Base-by-base conservation (phyloP, 768 basidiomycete genomes). In the Rhodosporidiobolus odoratus region DNA sequence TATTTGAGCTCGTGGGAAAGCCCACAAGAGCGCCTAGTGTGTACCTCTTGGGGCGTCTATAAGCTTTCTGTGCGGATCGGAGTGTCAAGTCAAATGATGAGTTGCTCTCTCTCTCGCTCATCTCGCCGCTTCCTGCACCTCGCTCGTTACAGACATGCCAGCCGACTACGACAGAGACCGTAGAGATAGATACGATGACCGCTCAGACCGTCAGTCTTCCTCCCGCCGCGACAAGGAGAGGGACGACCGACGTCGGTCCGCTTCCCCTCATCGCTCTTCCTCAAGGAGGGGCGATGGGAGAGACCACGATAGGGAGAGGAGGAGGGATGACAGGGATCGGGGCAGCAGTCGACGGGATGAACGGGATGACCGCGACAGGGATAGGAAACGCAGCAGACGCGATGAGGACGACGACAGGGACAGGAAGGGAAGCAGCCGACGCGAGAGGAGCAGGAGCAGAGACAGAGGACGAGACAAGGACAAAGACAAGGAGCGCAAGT, bases 401-500 rank as follows among this genome's bases (percentile, higher is more conserved):
- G 62, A 62, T 21, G 62, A 73, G 15, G 66, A 69, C 41, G 57
- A 60, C n/a, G 58, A 68, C 30, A 25, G 72, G 38, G 72, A 69
- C 38, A 52, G 65, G 52, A 54, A 62, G 23, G 82, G 83, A 52
- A 83, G 84, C 75, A 84, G 83, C 82, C 85, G 77, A 63, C 6
- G 21, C 48, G 76, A 78, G 12, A 79, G 79, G 40, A 72, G 75
- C 65, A 83, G 72, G 23, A 72, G 77, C 32, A 79, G 76, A 72
- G 81, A 81, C 40, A 73, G 75, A 37, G 82, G 81, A 71, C 69
- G 78, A 61, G 82, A 82, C 25, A 72, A 75, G 54, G 74, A 77
- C 61, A 78, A 74, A 72, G 80, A 80, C 60, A 79, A 80, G 71
- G 79, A 81, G 64, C 85, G 84, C 78, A 85, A 84, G 85, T 86